These are phyloP conservation scores for Entomortierella chlamydospora DNA, from an alignment of 192 early-diverging fungal species.

Conservation along the genomic window DNA sequence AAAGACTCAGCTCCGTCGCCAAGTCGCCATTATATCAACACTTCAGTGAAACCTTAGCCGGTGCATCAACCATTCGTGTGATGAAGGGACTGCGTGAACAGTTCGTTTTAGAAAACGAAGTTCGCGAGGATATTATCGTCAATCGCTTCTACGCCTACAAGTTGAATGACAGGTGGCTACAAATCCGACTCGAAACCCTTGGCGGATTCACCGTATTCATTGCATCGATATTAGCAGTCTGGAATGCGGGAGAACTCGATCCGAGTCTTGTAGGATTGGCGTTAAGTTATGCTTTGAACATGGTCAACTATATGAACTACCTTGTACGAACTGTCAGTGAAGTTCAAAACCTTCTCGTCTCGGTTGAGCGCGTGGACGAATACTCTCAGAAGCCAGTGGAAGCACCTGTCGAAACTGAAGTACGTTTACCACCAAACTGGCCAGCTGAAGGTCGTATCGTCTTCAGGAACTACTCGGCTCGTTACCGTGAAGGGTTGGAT, in stretches of 20 bases:
- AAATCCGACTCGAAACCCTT: constrained; percentile 73
- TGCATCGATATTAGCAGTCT: constrained; percentile 67
- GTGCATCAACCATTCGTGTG: constrained; percentile 72
- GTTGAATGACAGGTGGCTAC: constrained; percentile 73
- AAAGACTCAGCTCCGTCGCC: constrained; percentile 84
- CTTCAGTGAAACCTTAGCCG: constrained; percentile 72
- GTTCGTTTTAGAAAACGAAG: constrained; percentile 27
- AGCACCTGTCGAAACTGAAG: constrained; percentile 74
- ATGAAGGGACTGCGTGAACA: constrained; percentile 63
- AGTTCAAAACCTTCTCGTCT: constrained; percentile 83
- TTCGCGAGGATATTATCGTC: constrained; percentile 6
- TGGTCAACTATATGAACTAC: constrained; percentile 79
- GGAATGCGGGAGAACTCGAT: constrained; percentile 59
- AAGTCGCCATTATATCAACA: constrained; percentile 84
- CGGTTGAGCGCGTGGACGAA: constrained; percentile 86
- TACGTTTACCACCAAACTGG: constrained; percentile 70
- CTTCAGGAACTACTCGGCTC: constrained; percentile 78
- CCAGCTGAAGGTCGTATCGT: constrained; percentile 81
- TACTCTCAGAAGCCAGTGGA: constrained; percentile 84
- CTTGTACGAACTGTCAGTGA: constrained; percentile 71
- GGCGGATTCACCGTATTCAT: constrained; percentile 72
- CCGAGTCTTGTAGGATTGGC: constrained; percentile 85
- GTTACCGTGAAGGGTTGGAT: constrained; percentile 84
- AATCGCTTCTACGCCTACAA: constrained; percentile 29
- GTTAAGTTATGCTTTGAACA: constrained; percentile 82